phyloP scores from a whole-genome alignment of 345 rosid genomes.

The Pistacia vera region DNA sequence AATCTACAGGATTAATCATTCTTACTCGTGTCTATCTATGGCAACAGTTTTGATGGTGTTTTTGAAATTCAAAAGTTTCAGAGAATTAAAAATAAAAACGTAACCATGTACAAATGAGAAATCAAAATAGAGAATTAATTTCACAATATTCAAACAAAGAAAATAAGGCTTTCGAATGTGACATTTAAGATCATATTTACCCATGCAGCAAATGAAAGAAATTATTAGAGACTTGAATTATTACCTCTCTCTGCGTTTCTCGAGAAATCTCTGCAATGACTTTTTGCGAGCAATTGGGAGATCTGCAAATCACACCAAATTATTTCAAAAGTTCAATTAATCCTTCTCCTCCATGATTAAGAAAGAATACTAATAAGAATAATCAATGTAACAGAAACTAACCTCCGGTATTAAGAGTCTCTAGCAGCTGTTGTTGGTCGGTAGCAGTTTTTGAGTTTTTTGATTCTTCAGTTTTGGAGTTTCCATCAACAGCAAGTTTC shows the following conservation, averaged over 20 bases:
- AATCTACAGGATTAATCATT: neutral
- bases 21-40: neutral
- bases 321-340: too few relatives aligned
- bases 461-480: constrained; percentile 29
- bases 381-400: neutral
- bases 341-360: too few relatives aligned
- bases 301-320: constrained; percentile 38
- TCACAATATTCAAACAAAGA: neutral
- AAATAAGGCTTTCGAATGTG: neutral
- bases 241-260: constrained; percentile 94
- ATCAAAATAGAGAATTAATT: neutral
- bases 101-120: too few relatives aligned
- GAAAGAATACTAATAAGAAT: neutral
- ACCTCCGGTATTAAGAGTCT: constrained; percentile 60
- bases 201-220: too few relatives aligned
- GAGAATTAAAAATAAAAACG: too few relatives aligned
- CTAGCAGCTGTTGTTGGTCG: constrained; percentile 47
- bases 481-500: constrained; percentile 58
- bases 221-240: neutral
- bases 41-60: neutral
- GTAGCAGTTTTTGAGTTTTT: constrained; percentile 25
- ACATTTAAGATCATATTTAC: too few relatives aligned
- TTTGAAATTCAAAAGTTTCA: neutral
- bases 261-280: constrained; percentile 84
- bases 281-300: constrained; percentile 70